Evolutionary conservation across 495 filamentous ascomycete species (phyloP).

Genomic region (Aspergillus biplanus): DNA sequence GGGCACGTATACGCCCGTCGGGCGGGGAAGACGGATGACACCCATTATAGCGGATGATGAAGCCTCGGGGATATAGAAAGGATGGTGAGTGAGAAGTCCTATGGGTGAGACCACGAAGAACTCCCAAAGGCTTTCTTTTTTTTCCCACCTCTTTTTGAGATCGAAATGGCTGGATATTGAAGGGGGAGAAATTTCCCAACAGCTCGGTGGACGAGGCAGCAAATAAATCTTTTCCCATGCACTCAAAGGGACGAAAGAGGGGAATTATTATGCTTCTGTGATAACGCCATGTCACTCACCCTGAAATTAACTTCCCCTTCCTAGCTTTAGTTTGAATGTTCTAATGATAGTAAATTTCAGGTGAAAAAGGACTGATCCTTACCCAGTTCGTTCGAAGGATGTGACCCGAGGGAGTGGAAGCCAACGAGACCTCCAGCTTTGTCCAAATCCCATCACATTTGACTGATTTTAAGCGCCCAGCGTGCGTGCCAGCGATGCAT

Average conservation of each 20-base stretch:
- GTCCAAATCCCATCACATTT: constrained; percentile 22
- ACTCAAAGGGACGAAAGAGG: constrained; percentile 15
- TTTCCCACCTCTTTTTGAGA: neutral
- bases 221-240: constrained; percentile 11
- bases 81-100: constrained; percentile 1
- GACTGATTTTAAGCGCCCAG: constrained; percentile 37
- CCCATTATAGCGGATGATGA: constrained; percentile 36
- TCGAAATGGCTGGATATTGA: neutral
- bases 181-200: neutral
- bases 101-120: neutral
- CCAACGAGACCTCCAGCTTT: constrained; percentile 23
- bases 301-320: constrained; percentile 5
- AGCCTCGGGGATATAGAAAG: constrained; percentile 2
- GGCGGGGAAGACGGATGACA: constrained; percentile 48
- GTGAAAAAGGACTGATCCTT: neutral
- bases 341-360: constrained; percentile 28
- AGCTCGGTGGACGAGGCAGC: neutral
- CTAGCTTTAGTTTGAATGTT: constrained; percentile 21
- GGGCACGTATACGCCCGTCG: constrained; percentile 45
- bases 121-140: neutral
- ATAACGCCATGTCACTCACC: constrained; percentile 4
- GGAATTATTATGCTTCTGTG: constrained; percentile 13
- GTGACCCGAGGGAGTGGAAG: constrained; percentile 21
- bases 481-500: constrained; percentile 24
- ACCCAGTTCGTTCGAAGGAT: constrained; percentile 1